These are phyloP conservation scores for Rutstroemia sp. DNA, from an alignment of 2,329 filamentous ascomycete species.

Conservation along the genomic window DNA sequence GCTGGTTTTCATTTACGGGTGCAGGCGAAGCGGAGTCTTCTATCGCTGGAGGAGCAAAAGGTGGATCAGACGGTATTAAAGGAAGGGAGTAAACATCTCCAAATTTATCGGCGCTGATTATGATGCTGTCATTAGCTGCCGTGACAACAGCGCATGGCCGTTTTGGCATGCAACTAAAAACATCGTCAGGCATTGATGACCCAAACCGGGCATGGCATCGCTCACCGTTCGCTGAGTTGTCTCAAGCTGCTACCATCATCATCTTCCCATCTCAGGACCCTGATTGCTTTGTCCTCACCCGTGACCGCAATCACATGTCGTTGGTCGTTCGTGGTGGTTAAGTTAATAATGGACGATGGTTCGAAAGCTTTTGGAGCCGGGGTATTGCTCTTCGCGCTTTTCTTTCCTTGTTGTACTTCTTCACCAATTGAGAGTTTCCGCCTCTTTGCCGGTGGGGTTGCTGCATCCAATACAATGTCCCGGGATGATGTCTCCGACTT, in stretches of 20 bases:
- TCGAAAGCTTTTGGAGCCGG: conserved; percentile 34
- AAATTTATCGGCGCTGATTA: conserved; percentile 89
- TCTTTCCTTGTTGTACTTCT: conserved; percentile 14
- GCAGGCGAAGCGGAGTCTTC: conserved; percentile 7
- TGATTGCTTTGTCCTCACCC: conserved; percentile 84
- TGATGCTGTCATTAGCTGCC: conserved; percentile 60
- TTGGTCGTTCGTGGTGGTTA: conserved; percentile 57
- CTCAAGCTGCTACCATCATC: conserved; percentile 43
- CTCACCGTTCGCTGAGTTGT: conserved; percentile 66
- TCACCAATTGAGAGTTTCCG: conserved; percentile 22
- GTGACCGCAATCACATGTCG: conserved; percentile 71
- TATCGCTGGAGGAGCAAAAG: conserved; percentile 8
- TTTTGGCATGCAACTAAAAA: conserved; percentile 68
- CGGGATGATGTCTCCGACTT: neutral
- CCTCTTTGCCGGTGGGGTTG: conserved; percentile 26
- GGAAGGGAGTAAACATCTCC: conserved; percentile 91
- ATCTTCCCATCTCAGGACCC: conserved; percentile 65
- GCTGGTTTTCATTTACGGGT: conserved; percentile 10
- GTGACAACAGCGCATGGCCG: conserved; percentile 71
- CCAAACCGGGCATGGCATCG: conserved; percentile 2
- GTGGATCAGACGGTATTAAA: conserved; percentile 39
- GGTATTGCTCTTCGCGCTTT: conserved; percentile 16
- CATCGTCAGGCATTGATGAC: conserved; percentile 7
- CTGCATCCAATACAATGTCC: neutral
- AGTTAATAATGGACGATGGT: conserved; percentile 58